Evolutionary conservation across 208 protist genomes (phyloP).

Genomic region (Trypanosoma mega): DNA sequence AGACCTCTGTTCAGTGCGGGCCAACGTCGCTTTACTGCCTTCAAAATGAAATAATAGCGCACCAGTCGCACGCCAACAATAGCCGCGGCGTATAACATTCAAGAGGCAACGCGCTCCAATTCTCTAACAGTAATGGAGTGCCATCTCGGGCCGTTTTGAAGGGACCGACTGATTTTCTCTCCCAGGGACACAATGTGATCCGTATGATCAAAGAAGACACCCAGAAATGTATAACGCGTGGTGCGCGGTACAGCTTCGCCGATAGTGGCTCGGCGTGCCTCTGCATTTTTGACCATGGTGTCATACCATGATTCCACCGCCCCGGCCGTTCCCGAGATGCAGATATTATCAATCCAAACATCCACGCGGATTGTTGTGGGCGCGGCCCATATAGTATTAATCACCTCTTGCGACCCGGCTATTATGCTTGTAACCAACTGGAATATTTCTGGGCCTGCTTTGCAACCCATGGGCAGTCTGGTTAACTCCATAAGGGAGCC

Average conservation of each 20-base stretch:
- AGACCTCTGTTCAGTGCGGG: neutral
- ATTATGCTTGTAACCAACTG: constrained; percentile 22
- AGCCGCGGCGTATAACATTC: neutral
- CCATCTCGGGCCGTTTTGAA: neutral
- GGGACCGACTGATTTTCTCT: neutral
- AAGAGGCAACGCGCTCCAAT: neutral
- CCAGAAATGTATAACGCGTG: neutral
- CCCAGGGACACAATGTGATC: neutral
- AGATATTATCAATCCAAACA: constrained; percentile 34
- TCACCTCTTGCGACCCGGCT: constrained; percentile 18
- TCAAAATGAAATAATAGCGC: constrained; percentile 1
- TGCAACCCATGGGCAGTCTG: constrained; percentile 26
- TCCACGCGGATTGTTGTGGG: constrained; percentile 16
- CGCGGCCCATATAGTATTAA: neutral
- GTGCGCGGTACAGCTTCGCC: neutral
- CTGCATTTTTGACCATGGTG: neutral
- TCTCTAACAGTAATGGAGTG: neutral
- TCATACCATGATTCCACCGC: constrained; percentile 1
- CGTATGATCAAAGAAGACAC: neutral
- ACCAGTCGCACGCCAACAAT: neutral
- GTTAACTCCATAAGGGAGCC: constrained; percentile 18
- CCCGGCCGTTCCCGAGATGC: constrained; percentile 15
- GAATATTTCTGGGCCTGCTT: constrained; percentile 30
- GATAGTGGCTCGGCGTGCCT: neutral
- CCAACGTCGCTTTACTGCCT: neutral